These are phyloP conservation scores for Phialophora macrospora DNA, from an alignment of 2,329 filamentous ascomycete species.

Conservation along the genomic window DNA sequence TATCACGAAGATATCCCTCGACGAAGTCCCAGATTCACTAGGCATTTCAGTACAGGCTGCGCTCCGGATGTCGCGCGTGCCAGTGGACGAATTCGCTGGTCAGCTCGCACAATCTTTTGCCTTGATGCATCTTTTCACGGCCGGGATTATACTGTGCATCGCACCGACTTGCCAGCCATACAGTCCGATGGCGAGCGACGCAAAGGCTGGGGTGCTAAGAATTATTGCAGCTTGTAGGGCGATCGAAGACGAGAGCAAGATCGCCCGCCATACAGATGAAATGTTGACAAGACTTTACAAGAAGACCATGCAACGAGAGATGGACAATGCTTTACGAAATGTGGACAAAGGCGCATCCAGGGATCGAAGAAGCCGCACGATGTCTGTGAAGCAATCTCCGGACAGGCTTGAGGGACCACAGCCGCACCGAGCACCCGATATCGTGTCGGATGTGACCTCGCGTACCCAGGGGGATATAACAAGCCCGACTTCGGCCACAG, in stretches of 20 bases:
- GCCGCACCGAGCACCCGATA: neutral
- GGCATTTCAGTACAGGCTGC: slow-evolving; percentile 40
- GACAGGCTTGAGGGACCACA: neutral
- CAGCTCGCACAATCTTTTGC: slow-evolving; percentile 40
- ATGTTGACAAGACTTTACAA: slow-evolving; percentile 41
- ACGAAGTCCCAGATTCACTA: slow-evolving; percentile 24
- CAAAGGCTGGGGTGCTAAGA: slow-evolving; percentile 42
- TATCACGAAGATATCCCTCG: slow-evolving; percentile 10
- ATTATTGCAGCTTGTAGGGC: slow-evolving; percentile 41
- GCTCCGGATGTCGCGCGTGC: slow-evolving; percentile 42
- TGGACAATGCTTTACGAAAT: slow-evolving; percentile 29
- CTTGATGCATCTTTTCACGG: slow-evolving; percentile 38
- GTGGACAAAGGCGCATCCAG: slow-evolving; percentile 9
- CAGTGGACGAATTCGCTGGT: slow-evolving; percentile 40
- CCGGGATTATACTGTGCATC: slow-evolving; percentile 42
- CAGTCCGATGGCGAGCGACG: slow-evolving; percentile 40
- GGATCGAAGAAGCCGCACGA: neutral
- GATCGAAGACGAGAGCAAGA: slow-evolving; percentile 38
- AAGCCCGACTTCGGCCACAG: neutral
- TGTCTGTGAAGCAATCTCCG: slow-evolving; percentile 7
- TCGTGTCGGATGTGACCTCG: neutral
- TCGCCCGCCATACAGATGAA: slow-evolving; percentile 41
- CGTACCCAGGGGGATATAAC: neutral
- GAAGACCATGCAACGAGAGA: slow-evolving; percentile 38
- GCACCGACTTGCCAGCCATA: slow-evolving; percentile 41